These are phyloP conservation scores for Clonostachys chloroleuca DNA, from an alignment of 2,329 filamentous ascomycete species.

Conservation along the genomic window DNA sequence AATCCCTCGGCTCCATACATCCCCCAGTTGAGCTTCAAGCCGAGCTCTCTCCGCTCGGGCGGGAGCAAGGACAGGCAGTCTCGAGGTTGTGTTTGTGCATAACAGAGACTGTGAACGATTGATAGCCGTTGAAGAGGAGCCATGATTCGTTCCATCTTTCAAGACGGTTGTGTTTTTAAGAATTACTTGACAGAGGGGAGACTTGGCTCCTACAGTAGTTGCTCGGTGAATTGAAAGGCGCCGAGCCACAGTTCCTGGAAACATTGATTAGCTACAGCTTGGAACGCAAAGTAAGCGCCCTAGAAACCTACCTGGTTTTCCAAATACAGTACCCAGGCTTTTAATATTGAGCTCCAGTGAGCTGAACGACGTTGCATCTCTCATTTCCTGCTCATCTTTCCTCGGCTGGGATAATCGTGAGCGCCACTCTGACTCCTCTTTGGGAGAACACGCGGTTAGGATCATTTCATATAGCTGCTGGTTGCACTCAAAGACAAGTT, in stretches of 20 bases:
- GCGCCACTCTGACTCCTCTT: constrained; percentile 80
- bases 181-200: constrained; percentile 69
- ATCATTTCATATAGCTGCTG: constrained; percentile 79
- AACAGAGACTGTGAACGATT: constrained; percentile 76
- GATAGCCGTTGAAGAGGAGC: constrained; percentile 46
- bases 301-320: constrained; percentile 53
- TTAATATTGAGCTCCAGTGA: constrained; percentile 68
- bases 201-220: constrained; percentile 66
- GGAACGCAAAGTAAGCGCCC: no score
- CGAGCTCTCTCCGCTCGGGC: constrained; percentile 71
- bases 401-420: constrained; percentile 52
- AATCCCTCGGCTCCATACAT: constrained; percentile 79
- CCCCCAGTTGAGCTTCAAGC: constrained; percentile 67
- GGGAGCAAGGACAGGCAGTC: constrained; percentile 68
- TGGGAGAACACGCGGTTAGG: constrained; percentile 77
- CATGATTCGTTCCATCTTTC: constrained; percentile 44
- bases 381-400: constrained; percentile 40
- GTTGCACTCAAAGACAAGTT: constrained; percentile 76
- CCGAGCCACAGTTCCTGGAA: constrained; percentile 55
- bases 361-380: constrained; percentile 48
- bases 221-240: constrained; percentile 76
- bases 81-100: constrained; percentile 49
- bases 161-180: constrained; percentile 78
- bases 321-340: constrained; percentile 70
- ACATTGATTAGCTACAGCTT: not conserved